These are phyloP conservation scores for Marasmius oreades DNA, from an alignment of 1,284 basidiomycete genomes.

Conservation along the genomic window DNA sequence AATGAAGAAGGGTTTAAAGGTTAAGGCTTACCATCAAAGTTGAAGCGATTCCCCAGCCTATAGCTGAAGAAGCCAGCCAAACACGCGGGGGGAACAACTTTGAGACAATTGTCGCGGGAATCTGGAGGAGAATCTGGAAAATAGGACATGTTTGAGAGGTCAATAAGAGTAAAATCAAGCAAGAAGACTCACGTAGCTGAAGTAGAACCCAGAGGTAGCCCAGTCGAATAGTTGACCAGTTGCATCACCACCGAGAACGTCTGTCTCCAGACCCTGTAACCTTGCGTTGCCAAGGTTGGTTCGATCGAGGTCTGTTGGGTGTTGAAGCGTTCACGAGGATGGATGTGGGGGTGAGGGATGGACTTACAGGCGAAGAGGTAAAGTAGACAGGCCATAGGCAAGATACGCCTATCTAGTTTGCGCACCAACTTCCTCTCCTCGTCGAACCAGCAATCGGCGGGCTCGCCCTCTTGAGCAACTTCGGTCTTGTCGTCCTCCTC, in stretches of 20 bases:
- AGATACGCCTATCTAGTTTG: conserved; percentile 64
- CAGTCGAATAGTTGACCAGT: conserved; percentile 68
- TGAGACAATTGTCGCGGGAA: conserved; percentile 64
- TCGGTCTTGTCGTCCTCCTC: conserved; percentile 11
- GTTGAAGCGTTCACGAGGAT: conserved; percentile 7
- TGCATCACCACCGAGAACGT: conserved; percentile 62
- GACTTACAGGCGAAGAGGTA: conserved; percentile 73
- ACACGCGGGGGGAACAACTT: conserved; percentile 64
- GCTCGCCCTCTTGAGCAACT: neutral
- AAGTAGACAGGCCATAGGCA: conserved; percentile 67
- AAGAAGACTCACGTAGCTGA: conserved; percentile 59
- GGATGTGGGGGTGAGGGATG: neutral
- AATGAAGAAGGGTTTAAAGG: neutral
- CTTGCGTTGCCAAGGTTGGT: conserved; percentile 76
- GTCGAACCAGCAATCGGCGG: conserved; percentile 8
- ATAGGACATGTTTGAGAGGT: neutral
- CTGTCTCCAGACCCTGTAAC: conserved; percentile 62
- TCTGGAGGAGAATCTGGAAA: conserved; percentile 62
- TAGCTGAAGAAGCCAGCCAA: conserved; percentile 63
- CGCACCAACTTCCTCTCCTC: conserved; percentile 59
- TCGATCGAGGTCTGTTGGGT: conserved; percentile 60
- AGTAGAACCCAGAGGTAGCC: conserved; percentile 73
- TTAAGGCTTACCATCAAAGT: conserved; percentile 55
- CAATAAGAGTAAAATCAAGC: neutral
- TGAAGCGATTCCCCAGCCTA: conserved; percentile 70